Conservation (phyloP, 1,284 basidiomycete genomes). For the Kwoniella shivajii region DNA sequence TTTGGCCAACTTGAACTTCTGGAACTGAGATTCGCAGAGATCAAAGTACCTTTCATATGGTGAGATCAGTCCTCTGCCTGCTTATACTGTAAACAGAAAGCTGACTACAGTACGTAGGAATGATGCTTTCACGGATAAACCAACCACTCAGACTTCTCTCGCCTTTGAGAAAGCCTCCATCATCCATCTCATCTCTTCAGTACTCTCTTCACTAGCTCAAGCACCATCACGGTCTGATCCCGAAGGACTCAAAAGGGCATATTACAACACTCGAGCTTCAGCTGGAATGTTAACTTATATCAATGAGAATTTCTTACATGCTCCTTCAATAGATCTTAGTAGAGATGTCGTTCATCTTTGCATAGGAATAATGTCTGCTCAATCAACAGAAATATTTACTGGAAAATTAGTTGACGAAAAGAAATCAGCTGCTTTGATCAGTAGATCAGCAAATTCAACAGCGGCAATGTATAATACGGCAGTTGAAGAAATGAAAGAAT, state of each 20-base stretch:
- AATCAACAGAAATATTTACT: conserved; percentile 94
- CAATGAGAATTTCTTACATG: conserved; percentile 99
- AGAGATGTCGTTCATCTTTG: conserved; percentile 93
- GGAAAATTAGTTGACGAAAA: conserved; percentile 93
- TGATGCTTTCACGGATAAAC: conserved; percentile 93
- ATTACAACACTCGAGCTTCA: conserved; percentile 87
- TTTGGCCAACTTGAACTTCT: conserved; percentile 98
- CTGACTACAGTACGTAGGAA: conserved; percentile 57
- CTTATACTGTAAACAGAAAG: neutral
- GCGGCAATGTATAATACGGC: conserved; percentile 77
- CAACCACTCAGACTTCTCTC: conserved; percentile 91
- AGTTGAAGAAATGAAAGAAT: conserved; percentile 89
- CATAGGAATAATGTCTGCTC: conserved; percentile 80
- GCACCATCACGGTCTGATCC: conserved; percentile 67
- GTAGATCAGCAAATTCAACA: conserved; percentile 83
- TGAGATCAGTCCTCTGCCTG: conserved; percentile 27
- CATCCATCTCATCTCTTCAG: conserved; percentile 94
- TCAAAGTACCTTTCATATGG: conserved; percentile 93
- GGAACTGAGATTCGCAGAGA: conserved; percentile 94
- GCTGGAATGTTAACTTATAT: conserved; percentile 98
- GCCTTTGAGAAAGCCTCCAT: conserved; percentile 98
- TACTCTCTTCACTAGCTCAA: conserved; percentile 85
- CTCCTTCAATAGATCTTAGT: conserved; percentile 94
- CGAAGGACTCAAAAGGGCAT: conserved; percentile 93
- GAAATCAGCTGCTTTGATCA: conserved; percentile 75